These are phyloP conservation scores for Ilyonectria sp. DNA, from an alignment of 2,329 filamentous ascomycete species.

Conservation along the genomic window DNA sequence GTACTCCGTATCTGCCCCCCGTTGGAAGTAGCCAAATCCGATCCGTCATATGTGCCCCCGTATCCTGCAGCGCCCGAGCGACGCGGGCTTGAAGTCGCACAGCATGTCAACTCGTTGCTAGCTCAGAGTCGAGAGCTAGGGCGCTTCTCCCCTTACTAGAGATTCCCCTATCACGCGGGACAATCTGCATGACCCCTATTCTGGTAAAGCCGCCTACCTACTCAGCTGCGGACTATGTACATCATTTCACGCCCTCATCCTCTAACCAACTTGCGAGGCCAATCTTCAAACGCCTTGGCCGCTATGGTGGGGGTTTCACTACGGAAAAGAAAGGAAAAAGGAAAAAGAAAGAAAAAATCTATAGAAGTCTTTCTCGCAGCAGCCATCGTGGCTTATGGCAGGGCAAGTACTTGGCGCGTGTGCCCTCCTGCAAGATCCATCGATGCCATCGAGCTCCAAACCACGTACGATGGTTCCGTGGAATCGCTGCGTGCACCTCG, in stretches of 20 bases:
- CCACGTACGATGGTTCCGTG: background rate
- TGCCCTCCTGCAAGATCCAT: slow-evolving; percentile 5
- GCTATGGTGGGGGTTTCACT: slow-evolving; percentile 4
- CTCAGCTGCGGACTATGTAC: slow-evolving; percentile 12
- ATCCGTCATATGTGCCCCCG: slow-evolving; percentile 6
- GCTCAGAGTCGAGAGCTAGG: background rate
- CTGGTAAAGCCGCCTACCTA: slow-evolving; percentile 7
- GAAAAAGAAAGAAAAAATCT: background rate
- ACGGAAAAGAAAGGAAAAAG: background rate
- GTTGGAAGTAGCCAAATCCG: slow-evolving; percentile 5
- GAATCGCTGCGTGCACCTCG: background rate
- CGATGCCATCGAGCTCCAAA: background rate
- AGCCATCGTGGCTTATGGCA: background rate
- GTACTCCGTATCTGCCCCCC: background rate
- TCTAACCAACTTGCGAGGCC: slow-evolving; percentile 13
- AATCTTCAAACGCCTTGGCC: slow-evolving; percentile 10
- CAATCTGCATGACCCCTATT: slow-evolving; percentile 27
- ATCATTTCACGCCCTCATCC: background rate
- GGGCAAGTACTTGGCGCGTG: slow-evolving; percentile 5
- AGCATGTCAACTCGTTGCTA: slow-evolving; percentile 2
- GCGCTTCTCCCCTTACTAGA: slow-evolving; percentile 14
- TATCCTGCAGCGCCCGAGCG: slow-evolving; percentile 1
- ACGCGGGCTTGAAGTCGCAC: background rate
- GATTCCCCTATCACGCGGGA: background rate
- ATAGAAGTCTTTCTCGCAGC: slow-evolving; percentile 12